Base-by-base conservation (phyloP, 1,284 basidiomycete genomes). In the Naganishia sp. region DNA sequence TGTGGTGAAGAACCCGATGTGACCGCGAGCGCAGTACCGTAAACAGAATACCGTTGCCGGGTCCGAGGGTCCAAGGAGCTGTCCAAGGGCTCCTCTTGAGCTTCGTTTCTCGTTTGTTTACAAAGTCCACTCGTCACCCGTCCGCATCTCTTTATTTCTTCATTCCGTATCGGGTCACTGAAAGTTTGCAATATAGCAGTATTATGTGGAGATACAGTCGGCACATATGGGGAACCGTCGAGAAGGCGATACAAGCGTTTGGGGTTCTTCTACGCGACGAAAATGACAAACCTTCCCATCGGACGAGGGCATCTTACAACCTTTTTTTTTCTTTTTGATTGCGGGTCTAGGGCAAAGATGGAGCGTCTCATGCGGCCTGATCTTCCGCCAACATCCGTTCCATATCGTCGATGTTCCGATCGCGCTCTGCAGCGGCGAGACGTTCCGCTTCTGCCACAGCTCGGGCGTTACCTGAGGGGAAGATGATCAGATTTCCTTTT, bases 331-430 rank as follows among this genome's bases (percentile, higher is more conserved):
- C 21, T 45, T 45, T 53, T 54, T 35, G 52, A 11, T 54, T 18
- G 13, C 28, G 45, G 23, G 45, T 46, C 45, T 46, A 46, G 45
- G 23, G 28, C 28, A 39, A 39, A 28, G 1, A 15, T 10, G 21
- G 35, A 18, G 6, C 23, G 35, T 18, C 47, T 61, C 47, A 61
- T 42, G 70, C 73, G 32, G 72, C 72, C 65, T 80, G 79, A 71
- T 80, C 79, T 65, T 80, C 79, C 2, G 71, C 76, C 47, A 81
- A 68, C 77, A 79, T 77, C 21, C 75, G 66, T 51, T 81, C 79
- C 69, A 76, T 73, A 21, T 72, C 72, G 52, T 72, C 68, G 17
- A 65, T 32, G 9, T 67, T 55, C 43, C 54, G 45, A 32, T 60
- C 61, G 9, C 18, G 51, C 2, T 18, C 57, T 0, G 45, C 63